phyloP scores from a whole-genome alignment of 257 asterid genomes.

The Voacanga thouarsii region DNA sequence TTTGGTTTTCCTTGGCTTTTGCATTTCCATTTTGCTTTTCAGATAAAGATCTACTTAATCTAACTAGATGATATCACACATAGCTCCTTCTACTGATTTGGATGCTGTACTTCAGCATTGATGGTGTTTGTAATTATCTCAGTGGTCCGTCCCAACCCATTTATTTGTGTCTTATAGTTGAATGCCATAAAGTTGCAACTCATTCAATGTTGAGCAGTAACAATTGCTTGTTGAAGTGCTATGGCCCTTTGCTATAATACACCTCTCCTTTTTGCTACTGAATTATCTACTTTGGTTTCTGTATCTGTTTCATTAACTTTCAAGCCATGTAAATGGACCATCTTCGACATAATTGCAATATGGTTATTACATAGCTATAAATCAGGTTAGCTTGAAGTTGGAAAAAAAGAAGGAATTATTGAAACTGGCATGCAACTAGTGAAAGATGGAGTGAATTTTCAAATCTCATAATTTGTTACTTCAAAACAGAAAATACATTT shows the following conservation, averaged over 20 bases:
- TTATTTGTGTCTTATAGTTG: background rate
- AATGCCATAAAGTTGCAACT: conserved; percentile 7
- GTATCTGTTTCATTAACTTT: background rate
- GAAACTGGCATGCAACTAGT: background rate
- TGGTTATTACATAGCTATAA: background rate
- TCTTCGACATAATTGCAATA: background rate
- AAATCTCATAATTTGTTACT: background rate
- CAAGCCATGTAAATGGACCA: background rate
- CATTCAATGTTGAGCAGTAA: background rate
- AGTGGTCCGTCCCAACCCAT: background rate
- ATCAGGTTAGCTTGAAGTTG: background rate
- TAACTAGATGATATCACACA: background rate
- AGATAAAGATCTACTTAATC: background rate
- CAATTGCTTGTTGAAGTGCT: conserved; percentile 16
- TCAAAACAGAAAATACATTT: background rate
- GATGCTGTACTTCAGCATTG: conserved; percentile 2
- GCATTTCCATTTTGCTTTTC: background rate
- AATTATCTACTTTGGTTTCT: conserved; percentile 4
- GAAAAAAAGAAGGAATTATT: background rate
- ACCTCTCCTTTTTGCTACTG: background rate
- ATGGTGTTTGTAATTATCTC: background rate
- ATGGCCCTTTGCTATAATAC: background rate
- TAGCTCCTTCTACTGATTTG: background rate
- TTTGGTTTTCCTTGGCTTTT: background rate
- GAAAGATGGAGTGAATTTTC: background rate